These are phyloP conservation scores for Entomortierella beljakovae DNA, from an alignment of 192 early-diverging fungal species.

Conservation along the genomic window DNA sequence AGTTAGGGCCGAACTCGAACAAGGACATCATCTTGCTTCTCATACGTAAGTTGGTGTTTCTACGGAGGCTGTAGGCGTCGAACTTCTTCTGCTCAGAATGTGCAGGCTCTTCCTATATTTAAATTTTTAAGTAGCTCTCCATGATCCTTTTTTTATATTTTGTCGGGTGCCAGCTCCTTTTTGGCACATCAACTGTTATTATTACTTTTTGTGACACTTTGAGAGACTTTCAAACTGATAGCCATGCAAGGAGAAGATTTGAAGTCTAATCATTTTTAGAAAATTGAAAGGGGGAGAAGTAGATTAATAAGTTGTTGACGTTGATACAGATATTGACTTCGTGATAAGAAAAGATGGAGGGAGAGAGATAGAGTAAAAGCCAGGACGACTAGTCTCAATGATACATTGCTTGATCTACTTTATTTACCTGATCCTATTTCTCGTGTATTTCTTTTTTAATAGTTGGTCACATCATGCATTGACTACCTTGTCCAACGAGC, in stretches of 20 bases:
- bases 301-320: too few species aligned
- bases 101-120: neutral
- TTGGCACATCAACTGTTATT: too few species aligned
- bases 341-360: too few species aligned
- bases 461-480: slow-evolving; percentile 59
- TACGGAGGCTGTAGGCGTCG: neutral
- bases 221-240: too few species aligned
- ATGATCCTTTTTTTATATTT: neutral
- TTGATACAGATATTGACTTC: too few species aligned
- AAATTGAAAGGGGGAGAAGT: too few species aligned
- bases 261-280: too few species aligned
- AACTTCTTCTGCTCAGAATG: neutral
- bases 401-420: too few species aligned
- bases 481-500: slow-evolving; percentile 53
- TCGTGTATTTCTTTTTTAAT: slow-evolving; percentile 35
- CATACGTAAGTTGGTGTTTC: slow-evolving; percentile 22
- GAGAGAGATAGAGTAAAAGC: too few species aligned
- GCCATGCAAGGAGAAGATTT: too few species aligned
- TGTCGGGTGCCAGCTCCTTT: neutral
- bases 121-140: neutral
- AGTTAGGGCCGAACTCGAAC: slow-evolving; percentile 2
- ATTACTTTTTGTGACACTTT: too few species aligned
- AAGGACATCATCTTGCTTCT: slow-evolving; percentile 35
- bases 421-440: neutral
- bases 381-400: too few species aligned